A percentile compares a stretch with the other conserved stretches of the same genome.
phyloP scores from a whole-genome alignment of 2,329 filamentous ascomycete species.

The Teratosphaeria nubilosa region DNA sequence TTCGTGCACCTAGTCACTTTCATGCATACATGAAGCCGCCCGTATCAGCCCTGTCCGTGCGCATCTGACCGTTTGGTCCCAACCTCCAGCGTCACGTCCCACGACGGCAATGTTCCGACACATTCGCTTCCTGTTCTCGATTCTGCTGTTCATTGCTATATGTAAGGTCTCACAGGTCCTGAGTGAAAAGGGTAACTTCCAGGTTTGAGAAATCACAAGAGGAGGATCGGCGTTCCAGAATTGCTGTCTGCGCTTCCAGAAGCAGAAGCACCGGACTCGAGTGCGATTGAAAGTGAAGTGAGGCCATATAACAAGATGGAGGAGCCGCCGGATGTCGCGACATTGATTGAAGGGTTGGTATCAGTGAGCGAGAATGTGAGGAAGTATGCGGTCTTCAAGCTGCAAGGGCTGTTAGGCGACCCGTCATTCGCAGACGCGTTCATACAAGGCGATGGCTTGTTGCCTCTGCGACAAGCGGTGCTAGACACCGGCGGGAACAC shows the following conservation, averaged over 20 bases:
- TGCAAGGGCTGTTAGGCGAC: conserved; percentile 90
- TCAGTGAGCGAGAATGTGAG: conserved; percentile 75
- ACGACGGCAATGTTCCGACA: conserved; percentile 10
- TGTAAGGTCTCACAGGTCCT: conserved; percentile 36
- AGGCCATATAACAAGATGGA: conserved; percentile 15
- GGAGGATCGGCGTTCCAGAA: background rate
- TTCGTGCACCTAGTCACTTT: background rate
- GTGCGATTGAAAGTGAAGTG: background rate
- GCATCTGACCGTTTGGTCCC: background rate
- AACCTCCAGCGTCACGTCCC: background rate
- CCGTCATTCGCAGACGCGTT: conserved; percentile 95
- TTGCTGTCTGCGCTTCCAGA: background rate
- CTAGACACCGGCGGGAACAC: conserved; percentile 85
- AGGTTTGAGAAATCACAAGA: conserved; percentile 2
- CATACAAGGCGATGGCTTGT: conserved; percentile 77
- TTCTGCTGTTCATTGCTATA: conserved; percentile 37
- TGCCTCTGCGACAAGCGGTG: conserved; percentile 70
- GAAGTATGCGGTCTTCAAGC: conserved; percentile 98
- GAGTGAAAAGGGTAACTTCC: conserved; percentile 12
- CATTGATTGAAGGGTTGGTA: conserved; percentile 44
- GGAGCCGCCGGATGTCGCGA: conserved; percentile 22
- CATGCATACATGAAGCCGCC: background rate
- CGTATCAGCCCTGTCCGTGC: background rate
- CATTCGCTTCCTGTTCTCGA: conserved; percentile 12
- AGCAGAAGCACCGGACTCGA: background rate